Conservation (phyloP, 2,329 filamentous ascomycete species). For the Stromatinia cepivora region DNA sequence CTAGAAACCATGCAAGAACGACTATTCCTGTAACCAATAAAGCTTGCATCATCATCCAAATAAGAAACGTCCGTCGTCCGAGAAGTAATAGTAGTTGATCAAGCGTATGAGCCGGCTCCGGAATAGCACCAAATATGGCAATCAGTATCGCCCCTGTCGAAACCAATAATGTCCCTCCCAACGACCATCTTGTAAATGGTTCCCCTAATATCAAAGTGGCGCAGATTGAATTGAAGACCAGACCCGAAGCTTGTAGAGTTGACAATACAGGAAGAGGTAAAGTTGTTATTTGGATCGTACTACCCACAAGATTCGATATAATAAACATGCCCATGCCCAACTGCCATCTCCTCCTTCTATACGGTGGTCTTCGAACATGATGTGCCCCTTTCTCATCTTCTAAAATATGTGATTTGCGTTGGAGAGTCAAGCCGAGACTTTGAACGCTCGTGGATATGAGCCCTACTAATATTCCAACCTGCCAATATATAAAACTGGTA, state of each 20-base stretch:
- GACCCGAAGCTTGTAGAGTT: slow-evolving; percentile 88
- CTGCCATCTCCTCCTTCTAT: slow-evolving; percentile 91
- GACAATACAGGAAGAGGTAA: slow-evolving; percentile 91
- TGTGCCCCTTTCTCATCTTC: slow-evolving; percentile 87
- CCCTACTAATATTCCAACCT: slow-evolving; percentile 93
- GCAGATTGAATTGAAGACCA: slow-evolving; percentile 98
- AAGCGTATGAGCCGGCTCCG: slow-evolving; percentile 86
- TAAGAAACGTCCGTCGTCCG: slow-evolving; percentile 70
- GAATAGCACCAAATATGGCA: slow-evolving; percentile 89
- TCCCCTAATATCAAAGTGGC: slow-evolving; percentile 90
- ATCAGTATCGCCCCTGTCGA: slow-evolving; percentile 88
- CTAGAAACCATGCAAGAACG: slow-evolving; percentile 58
- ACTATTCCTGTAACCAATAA: slow-evolving; percentile 71
- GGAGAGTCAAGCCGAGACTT: slow-evolving; percentile 89
- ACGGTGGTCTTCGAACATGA: slow-evolving; percentile 79
- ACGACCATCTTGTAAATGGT: slow-evolving; percentile 91
- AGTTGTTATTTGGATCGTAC: slow-evolving; percentile 96
- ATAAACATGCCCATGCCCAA: slow-evolving; percentile 97
- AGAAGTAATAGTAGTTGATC: slow-evolving; percentile 78
- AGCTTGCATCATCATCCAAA: slow-evolving; percentile 84
- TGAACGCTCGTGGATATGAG: slow-evolving; percentile 92
- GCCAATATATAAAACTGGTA: slow-evolving; percentile 26
- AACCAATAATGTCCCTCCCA: slow-evolving; percentile 85
- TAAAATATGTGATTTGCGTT: slow-evolving; percentile 96
- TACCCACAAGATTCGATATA: slow-evolving; percentile 88